Percentiles rank a stretch among this genome's conserved stretches.
phyloP scores from a whole-genome alignment of 805 yeast species.

The Candida cerambycidarum region DNA sequence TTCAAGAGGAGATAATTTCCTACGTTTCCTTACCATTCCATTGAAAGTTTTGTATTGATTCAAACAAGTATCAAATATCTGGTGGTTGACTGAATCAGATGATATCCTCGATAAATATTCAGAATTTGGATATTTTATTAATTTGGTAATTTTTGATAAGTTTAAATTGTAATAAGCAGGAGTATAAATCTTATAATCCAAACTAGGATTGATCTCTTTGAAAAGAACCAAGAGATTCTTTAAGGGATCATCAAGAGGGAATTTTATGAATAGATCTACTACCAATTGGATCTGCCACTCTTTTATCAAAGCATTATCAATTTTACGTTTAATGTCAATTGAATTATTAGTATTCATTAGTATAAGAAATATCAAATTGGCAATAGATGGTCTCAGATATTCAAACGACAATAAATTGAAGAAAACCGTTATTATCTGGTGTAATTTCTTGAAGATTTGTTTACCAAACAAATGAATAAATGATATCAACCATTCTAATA shows the following conservation, averaged over 20 bases:
- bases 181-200: constrained; percentile 12
- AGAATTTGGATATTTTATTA: constrained; percentile 21
- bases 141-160: neutral
- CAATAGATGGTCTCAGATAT: constrained; percentile 22
- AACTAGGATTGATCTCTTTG: constrained; percentile 22
- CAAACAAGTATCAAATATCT: constrained; percentile 10
- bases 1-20: constrained; percentile 9
- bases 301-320: constrained; percentile 14
- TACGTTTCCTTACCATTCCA: constrained; percentile 15
- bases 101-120: constrained; percentile 14
- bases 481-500: constrained; percentile 25
- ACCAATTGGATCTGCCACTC: constrained; percentile 33
- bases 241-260: constrained; percentile 32
- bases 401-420: constrained; percentile 24
- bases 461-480: constrained; percentile 19
- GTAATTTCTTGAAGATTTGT: constrained; percentile 13
- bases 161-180: constrained; percentile 16
- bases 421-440: constrained; percentile 18
- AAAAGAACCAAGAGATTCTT: constrained; percentile 22
- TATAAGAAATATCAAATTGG: constrained; percentile 21
- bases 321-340: constrained; percentile 13
- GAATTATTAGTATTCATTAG: constrained; percentile 15
- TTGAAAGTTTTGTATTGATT: constrained; percentile 18
- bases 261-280: constrained; percentile 26
- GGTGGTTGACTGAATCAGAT: neutral